Base-by-base conservation (phyloP, 306 rosid genomes). In the Leucaena leucocephala region DNA sequence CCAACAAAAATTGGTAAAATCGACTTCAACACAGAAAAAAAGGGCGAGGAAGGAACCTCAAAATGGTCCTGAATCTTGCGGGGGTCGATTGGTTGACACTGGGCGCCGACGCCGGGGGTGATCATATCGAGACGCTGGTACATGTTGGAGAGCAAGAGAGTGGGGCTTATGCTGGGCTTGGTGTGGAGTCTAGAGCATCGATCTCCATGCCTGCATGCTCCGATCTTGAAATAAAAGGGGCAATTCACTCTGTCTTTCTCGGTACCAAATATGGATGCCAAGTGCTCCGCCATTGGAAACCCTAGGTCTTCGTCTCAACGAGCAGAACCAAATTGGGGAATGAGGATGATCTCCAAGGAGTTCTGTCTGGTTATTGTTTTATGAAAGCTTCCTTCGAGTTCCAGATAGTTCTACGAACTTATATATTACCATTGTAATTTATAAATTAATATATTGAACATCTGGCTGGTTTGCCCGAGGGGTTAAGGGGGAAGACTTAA, bases 401-500 rank as follows among this genome's bases (percentile, higher is more conserved):
- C 27, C 1, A 27, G 27, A 40, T 40, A 40, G 44, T 40, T 40
- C 27, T 27, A 27, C 27, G 1, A 27, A 27, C 1, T 27, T 27
- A 27, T 27, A 27, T 27, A 27, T 27, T 27, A 27, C 27, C 0
- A 27, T 27, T 0, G 1, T 27, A 27, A 27, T 27, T 27, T 27
- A 27, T 27, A 27, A 27, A 27, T 27, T 27, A 27, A 27, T 27
- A 27, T 0, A 27, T 27, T 27, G 27, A 27, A 27, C 27, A 27
- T 27, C 27, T 27, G 27, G 27, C 27, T 38, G 45, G 45, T 42
- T 42, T 42, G 91, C 91, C 87, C 89, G 91, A 87, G 89, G 67
- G 89, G 91, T 87, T 85, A 87, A 87, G 91, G 87, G 89, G 87
- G 87, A 87, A 85, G 86, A 87, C 90, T 87, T 87, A 85, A 85